Conservation (phyloP, 1,284 basidiomycete genomes). For the Takashimella koratensis region DNA sequence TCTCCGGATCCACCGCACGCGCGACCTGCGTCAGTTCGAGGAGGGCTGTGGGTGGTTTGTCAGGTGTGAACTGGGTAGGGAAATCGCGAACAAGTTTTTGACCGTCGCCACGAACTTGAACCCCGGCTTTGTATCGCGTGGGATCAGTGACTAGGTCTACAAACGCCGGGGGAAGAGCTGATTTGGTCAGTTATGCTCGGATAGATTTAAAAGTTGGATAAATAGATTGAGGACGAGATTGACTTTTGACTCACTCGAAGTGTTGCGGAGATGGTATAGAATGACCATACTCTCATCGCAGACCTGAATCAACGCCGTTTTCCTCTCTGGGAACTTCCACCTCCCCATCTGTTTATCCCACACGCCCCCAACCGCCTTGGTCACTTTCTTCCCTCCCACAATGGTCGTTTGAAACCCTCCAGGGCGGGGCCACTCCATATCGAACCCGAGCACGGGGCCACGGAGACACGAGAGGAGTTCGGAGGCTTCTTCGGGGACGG, state of each 20-base stretch:
- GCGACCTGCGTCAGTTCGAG: conserved; percentile 47
- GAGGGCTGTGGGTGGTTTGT: conserved; percentile 16
- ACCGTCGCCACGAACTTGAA: conserved; percentile 44
- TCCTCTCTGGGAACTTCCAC: conserved; percentile 23
- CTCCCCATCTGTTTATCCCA: conserved; percentile 13
- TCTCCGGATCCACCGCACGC: conserved; percentile 34
- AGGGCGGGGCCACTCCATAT: conserved; percentile 43
- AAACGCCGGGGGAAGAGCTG: conserved; percentile 34
- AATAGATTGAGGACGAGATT: too few species aligned
- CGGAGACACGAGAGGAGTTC: conserved; percentile 32
- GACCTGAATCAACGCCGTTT: conserved; percentile 47
- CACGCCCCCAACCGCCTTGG: conserved; percentile 6
- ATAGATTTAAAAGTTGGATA: too few species aligned
- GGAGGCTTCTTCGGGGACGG: conserved; percentile 28
- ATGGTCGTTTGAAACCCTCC: conserved; percentile 9
- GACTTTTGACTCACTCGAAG: neutral
- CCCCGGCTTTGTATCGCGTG: conserved; percentile 42
- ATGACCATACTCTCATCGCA: conserved; percentile 43
- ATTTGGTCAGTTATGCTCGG: too few species aligned
- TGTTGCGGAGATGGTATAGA: conserved; percentile 39
- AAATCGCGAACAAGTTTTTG: conserved; percentile 46
- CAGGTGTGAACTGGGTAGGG: conserved; percentile 16
- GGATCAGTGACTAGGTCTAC: conserved; percentile 36
- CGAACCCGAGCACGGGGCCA: conserved; percentile 38
- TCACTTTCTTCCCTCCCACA: neutral